phyloP scores from a whole-genome alignment of 2,329 filamentous ascomycete species.

The Penicillium sp. region DNA sequence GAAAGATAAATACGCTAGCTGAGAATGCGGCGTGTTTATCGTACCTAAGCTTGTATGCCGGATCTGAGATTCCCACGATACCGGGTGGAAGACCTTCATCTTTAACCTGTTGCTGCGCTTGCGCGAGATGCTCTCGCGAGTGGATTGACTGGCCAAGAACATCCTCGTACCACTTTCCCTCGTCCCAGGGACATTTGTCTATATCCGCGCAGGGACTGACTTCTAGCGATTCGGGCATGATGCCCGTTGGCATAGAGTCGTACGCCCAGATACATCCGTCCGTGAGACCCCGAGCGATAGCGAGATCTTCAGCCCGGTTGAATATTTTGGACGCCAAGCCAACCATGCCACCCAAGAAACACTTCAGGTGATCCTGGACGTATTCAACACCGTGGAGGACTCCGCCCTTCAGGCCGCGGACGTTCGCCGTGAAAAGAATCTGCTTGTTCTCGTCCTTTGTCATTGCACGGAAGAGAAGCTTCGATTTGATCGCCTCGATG shows the following conservation, averaged over 20 bases:
- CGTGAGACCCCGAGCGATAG: constrained; percentile 58
- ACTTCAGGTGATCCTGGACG: constrained; percentile 60
- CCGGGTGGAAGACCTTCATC: constrained; percentile 30
- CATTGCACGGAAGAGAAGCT: constrained; percentile 50
- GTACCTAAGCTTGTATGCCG: constrained; percentile 37
- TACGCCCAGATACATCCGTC: constrained; percentile 66
- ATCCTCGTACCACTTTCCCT: constrained; percentile 43
- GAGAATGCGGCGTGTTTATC: background rate
- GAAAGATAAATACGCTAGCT: too few species aligned
- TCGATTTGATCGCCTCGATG: constrained; percentile 42
- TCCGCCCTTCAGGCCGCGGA: constrained; percentile 22
- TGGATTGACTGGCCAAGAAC: constrained; percentile 26
- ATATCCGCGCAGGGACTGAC: constrained; percentile 53
- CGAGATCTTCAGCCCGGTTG: constrained; percentile 55
- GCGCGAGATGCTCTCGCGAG: constrained; percentile 19
- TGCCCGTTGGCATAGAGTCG: constrained; percentile 56
- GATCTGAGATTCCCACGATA: constrained; percentile 29
- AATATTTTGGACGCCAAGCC: constrained; percentile 62
- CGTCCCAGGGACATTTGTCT: constrained; percentile 56
- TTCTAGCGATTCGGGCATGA: constrained; percentile 63
- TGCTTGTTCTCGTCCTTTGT: constrained; percentile 39
- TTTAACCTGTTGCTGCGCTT: constrained; percentile 25
- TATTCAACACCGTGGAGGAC: constrained; percentile 27
- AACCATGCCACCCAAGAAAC: constrained; percentile 64
- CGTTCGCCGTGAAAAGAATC: constrained; percentile 45